Evolutionary conservation across 371 early-diverging fungal genomes (phyloP).

Genomic region (Dichotomocladium elegans): DNA sequence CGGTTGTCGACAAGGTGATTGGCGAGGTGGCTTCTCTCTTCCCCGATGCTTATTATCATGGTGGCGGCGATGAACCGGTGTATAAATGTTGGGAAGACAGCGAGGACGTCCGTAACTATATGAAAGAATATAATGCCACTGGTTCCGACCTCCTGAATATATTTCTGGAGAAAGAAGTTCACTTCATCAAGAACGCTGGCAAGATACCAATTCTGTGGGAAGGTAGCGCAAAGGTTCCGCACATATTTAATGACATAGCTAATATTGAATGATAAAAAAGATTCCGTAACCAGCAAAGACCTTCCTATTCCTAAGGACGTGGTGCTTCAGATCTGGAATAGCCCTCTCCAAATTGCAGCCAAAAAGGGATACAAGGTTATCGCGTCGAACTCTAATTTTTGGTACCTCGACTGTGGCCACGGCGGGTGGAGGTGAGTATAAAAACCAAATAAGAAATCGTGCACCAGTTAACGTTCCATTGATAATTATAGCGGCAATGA

Average conservation of each 20-base stretch:
- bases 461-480: neutral
- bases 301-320: conserved; percentile 46
- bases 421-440: conserved; percentile 49
- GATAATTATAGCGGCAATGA: conserved; percentile 21
- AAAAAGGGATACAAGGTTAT: conserved; percentile 54
- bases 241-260: neutral
- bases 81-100: conserved; percentile 61
- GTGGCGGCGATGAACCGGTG: conserved; percentile 72
- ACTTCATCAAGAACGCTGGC: conserved; percentile 20
- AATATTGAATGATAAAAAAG: conserved; percentile 5
- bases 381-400: conserved; percentile 56
- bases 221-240: conserved; percentile 14
- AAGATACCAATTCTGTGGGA: conserved; percentile 60
- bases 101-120: conserved; percentile 25
- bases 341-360: conserved; percentile 39
- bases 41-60: conserved; percentile 58
- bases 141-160: conserved; percentile 24
- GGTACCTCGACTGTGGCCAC: conserved; percentile 70
- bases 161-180: conserved; percentile 33
- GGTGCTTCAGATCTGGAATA: conserved; percentile 62
- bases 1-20: conserved; percentile 52
- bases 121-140: conserved; percentile 32
- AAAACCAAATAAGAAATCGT: neutral
- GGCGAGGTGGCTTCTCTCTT: conserved; percentile 59
- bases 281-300: conserved; percentile 31